phyloP scores from a whole-genome alignment of 148 eudicot species.

The Beta vulgaris region DNA sequence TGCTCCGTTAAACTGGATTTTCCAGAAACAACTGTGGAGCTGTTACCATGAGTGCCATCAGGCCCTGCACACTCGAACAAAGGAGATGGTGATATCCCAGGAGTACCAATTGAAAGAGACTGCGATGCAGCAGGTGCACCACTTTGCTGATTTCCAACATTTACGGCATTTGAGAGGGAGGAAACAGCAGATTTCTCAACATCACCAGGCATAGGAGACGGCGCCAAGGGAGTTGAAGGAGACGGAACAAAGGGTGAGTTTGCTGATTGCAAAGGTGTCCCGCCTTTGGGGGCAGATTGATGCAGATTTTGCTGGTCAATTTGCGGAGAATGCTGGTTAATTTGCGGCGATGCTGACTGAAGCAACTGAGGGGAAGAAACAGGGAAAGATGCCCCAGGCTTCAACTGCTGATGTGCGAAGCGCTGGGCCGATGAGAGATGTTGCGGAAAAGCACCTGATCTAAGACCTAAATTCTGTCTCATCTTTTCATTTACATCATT shows the following conservation, averaged over 20 bases:
- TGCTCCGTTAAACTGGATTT: constrained; percentile 70
- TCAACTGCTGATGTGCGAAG: constrained; percentile 64
- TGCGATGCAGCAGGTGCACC: constrained; percentile 49
- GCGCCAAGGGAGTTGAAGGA: constrained; percentile 76
- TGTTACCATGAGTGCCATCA: constrained; percentile 61
- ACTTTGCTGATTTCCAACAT: constrained; percentile 54
- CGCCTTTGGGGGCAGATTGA: constrained; percentile 48
- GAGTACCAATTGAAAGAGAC: constrained; percentile 95
- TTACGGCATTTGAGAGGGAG: constrained; percentile 58
- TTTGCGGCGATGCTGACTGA: constrained; percentile 71
- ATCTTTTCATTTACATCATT: constrained; percentile 66
- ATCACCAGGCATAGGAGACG: constrained; percentile 84
- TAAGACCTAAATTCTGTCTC: constrained; percentile 63
- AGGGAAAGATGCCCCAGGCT: constrained; percentile 59
- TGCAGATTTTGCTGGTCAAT: constrained; percentile 71
- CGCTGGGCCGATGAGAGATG: constrained; percentile 65
- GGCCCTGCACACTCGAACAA: constrained; percentile 71
- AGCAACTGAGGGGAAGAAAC: constrained; percentile 72
- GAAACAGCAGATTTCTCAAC: constrained; percentile 72
- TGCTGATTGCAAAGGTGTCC: constrained; percentile 82
- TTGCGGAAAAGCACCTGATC: constrained; percentile 61
- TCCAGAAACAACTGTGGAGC: constrained; percentile 53
- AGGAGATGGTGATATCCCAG: constrained; percentile 97
- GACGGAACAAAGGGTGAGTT: constrained; percentile 80
- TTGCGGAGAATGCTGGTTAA: constrained; percentile 83